Conservation (phyloP, 768 basidiomycete genomes). For the Pleurotus giganteus region DNA sequence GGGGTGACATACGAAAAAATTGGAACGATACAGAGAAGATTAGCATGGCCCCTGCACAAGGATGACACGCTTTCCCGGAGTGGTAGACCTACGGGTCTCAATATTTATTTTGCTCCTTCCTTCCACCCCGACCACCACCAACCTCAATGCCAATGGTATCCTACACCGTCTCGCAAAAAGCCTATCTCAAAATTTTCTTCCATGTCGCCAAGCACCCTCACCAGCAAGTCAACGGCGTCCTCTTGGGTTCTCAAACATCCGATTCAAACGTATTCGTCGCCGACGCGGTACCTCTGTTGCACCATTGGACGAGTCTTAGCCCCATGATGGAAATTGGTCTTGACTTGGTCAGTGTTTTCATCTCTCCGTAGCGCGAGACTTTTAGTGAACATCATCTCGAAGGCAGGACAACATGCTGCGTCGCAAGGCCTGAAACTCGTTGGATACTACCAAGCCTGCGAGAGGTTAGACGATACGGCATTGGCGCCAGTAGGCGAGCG, state of each 20-base stretch:
- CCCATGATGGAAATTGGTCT: constrained; percentile 88
- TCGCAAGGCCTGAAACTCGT: constrained; percentile 53
- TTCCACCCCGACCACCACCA: not conserved
- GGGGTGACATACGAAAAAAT: constrained; percentile 97
- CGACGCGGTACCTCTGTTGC: constrained; percentile 75
- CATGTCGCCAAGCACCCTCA: constrained; percentile 83
- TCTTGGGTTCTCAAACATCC: constrained; percentile 53
- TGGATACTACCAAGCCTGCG: constrained; percentile 76
- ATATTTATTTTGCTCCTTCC: constrained; percentile 42
- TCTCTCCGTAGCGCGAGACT: constrained; percentile 3
- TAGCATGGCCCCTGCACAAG: constrained; percentile 99
- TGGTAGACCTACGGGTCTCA: constrained; percentile 68
- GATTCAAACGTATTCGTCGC: constrained; percentile 43
- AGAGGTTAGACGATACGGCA: constrained; percentile 56
- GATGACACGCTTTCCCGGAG: constrained; percentile 99
- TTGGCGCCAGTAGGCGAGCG: constrained; percentile 67
- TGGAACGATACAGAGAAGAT: constrained; percentile 99
- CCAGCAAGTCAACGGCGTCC: constrained; percentile 69
- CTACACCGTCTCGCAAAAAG: constrained; percentile 57
- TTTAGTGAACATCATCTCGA: constrained; percentile 9
- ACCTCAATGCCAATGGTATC: constrained; percentile 28
- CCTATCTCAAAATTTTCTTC: constrained; percentile 73
- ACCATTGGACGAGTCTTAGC: constrained; percentile 82
- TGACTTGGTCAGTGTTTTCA: constrained; percentile 53
- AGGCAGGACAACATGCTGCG: constrained; percentile 63